A percentile compares a stretch with the other conserved stretches of the same genome.
phyloP scores from a whole-genome alignment of 306 rosid genomes.

The Fragaria ananassa region DNA sequence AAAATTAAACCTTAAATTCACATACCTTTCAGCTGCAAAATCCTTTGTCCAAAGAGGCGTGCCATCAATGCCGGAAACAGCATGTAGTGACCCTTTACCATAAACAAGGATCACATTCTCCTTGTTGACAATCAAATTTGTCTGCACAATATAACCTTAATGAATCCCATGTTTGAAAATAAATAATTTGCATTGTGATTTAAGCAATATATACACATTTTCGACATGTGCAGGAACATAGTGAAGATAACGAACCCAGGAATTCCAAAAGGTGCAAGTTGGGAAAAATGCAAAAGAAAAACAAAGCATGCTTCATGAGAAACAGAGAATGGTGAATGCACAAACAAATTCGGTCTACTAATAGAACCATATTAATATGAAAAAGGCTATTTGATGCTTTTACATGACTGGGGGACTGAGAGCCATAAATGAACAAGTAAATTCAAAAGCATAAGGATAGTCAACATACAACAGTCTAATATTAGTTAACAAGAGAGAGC shows the following conservation, averaged over 20 bases:
- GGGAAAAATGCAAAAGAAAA: not conserved
- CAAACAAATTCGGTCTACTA: not conserved
- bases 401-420: not conserved
- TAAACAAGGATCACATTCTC: conserved; percentile 71
- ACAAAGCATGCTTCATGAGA: not conserved
- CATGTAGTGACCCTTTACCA: conserved; percentile 70
- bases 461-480: not conserved
- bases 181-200: conserved; percentile 2
- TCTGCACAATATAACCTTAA: conserved; percentile 50
- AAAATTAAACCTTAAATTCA: conserved; percentile 16
- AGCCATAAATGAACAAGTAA: not conserved
- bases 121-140: conserved; percentile 64
- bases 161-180: conserved; percentile 18
- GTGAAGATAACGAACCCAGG: conserved; percentile 4
- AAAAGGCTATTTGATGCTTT: not conserved
- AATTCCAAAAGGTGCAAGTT: conserved; percentile 13
- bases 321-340: not conserved
- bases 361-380: not conserved
- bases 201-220: conserved; percentile 18
- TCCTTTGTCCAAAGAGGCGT: conserved; percentile 77
- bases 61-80: conserved; percentile 77
- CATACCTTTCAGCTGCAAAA: conserved; percentile 65
- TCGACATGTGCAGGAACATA: conserved; percentile 26
- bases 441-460: conserved; percentile 2
- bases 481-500: not conserved